A percentile compares a stretch with the other conserved stretches of the same genome.
phyloP scores from a whole-genome alignment of 257 asterid genomes.

The Nicotiana noctiflora region DNA sequence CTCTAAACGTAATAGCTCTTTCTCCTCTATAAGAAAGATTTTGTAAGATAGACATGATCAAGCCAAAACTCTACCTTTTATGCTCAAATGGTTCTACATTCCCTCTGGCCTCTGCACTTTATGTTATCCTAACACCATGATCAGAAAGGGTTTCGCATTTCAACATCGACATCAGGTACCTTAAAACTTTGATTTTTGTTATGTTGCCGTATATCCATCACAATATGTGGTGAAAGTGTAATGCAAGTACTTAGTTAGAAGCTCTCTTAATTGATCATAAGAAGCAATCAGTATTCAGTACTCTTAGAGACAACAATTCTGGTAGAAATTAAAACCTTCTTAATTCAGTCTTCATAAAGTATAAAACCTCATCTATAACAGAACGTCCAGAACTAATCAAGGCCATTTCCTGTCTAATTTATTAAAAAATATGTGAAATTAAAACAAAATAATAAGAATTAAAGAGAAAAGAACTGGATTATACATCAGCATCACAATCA shows the following conservation, averaged over 20 bases:
- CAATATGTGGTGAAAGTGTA: background rate
- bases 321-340: background rate
- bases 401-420: background rate
- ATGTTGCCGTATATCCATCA: background rate
- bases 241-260: background rate
- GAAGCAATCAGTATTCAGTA: background rate
- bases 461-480: background rate
- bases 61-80: background rate
- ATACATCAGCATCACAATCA: background rate
- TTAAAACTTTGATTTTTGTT: background rate
- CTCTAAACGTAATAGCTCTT: background rate
- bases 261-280: background rate
- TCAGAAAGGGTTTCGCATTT: background rate
- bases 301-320: background rate
- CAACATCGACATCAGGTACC: background rate
- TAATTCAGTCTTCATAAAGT: background rate
- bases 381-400: background rate
- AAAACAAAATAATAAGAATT: background rate
- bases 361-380: background rate
- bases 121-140: background rate
- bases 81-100: background rate
- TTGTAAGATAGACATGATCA: background rate
- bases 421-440: background rate
- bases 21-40: background rate
- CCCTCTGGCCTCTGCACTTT: background rate